Evolutionary conservation across 129 eudicot species (phyloP).

Genomic region (Artemisia argyi): DNA sequence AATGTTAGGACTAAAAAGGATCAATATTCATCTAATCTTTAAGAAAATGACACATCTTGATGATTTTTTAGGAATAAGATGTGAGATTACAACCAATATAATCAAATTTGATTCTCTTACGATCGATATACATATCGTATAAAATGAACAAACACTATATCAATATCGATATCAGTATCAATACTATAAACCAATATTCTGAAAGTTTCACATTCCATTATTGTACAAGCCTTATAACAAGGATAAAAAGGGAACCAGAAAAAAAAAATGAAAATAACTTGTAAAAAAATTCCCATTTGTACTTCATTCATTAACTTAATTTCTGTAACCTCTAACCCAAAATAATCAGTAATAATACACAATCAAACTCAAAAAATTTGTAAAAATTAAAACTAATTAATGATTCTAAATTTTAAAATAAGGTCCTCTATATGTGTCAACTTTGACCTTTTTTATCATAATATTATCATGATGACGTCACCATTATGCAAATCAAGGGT

Average conservation of each 20-base stretch:
- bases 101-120: slow-evolving; percentile 14
- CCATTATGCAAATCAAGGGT: slow-evolving; percentile 51
- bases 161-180: background rate
- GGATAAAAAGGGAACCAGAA: slow-evolving; percentile 4
- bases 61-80: slow-evolving; percentile 32
- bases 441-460: slow-evolving; percentile 14
- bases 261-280: background rate
- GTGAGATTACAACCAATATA: slow-evolving; percentile 30
- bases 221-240: slow-evolving; percentile 9
- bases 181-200: background rate
- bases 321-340: slow-evolving; percentile 20
- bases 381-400: background rate
- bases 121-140: slow-evolving; percentile 2
- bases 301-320: background rate
- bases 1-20: slow-evolving; percentile 21
- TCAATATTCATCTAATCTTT: slow-evolving; percentile 35
- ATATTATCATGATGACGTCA: slow-evolving; percentile 44
- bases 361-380: slow-evolving; percentile 20
- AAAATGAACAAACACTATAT: background rate
- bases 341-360: slow-evolving; percentile 28
- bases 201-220: background rate
- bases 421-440: slow-evolving; percentile 33
- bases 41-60: slow-evolving; percentile 31
- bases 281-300: slow-evolving; percentile 23
- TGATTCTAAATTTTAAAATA: slow-evolving; percentile 20